Conservation (phyloP, 768 basidiomycete genomes). For the Hygrocybe coccinea region DNA sequence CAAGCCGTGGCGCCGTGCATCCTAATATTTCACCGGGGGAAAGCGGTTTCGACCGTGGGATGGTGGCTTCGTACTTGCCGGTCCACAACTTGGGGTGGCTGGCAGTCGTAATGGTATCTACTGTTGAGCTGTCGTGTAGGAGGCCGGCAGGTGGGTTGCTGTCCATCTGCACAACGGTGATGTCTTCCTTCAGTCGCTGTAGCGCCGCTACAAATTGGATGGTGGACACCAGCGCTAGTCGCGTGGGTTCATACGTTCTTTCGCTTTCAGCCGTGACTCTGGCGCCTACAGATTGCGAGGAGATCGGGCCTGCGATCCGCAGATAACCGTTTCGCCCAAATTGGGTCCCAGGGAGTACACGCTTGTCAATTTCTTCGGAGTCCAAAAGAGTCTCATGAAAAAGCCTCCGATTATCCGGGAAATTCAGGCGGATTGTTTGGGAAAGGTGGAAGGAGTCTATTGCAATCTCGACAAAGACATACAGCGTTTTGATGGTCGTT, state of each 20-base stretch:
- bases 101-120: background rate
- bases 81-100: conserved; percentile 37
- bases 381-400: conserved; percentile 66
- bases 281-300: background rate
- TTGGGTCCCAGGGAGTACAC: conserved; percentile 39
- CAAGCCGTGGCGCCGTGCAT: conserved; percentile 85
- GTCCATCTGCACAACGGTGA: conserved; percentile 40
- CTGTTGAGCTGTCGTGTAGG: background rate
- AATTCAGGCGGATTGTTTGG: conserved; percentile 83
- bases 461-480: conserved; percentile 95
- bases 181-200: conserved; percentile 78
- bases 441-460: conserved; percentile 83
- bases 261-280: background rate
- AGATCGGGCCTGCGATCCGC: conserved; percentile 37
- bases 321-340: conserved; percentile 53
- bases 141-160: background rate
- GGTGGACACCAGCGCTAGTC: conserved; percentile 89
- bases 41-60: conserved; percentile 86
- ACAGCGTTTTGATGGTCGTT: conserved; percentile 90
- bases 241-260: conserved; percentile 41
- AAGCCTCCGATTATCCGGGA: conserved; percentile 65
- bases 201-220: conserved; percentile 96
- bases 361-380: conserved; percentile 42
- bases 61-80: conserved; percentile 66
- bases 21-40: conserved; percentile 96